Evolutionary conservation across 495 filamentous ascomycete species (phyloP).

Genomic region (Poronia punctata): DNA sequence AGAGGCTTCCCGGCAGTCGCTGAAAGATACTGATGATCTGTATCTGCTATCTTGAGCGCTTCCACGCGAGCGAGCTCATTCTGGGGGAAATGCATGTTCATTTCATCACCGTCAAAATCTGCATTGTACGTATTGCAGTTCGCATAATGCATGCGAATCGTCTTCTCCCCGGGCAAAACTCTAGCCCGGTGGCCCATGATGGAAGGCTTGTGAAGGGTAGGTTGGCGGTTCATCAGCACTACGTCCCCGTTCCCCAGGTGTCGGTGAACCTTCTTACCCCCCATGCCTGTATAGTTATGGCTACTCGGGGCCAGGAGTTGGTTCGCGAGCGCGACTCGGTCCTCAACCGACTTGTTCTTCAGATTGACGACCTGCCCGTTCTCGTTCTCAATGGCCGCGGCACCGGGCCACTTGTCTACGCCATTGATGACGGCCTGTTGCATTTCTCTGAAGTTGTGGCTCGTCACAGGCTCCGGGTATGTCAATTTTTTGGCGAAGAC

Average conservation of each 20-base stretch:
- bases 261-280: slow-evolving; percentile 94
- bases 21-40: slow-evolving; percentile 94
- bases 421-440: slow-evolving; percentile 97
- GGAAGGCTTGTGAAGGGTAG: slow-evolving; percentile 99
- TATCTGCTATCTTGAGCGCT: slow-evolving; percentile 85
- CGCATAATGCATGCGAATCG: slow-evolving; percentile 98
- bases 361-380: slow-evolving; percentile 86
- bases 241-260: slow-evolving; percentile 95
- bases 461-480: slow-evolving; percentile 94
- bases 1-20: slow-evolving; percentile 91
- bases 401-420: slow-evolving; percentile 87
- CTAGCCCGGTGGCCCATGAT: slow-evolving; percentile 97
- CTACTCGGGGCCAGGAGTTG: slow-evolving; percentile 85
- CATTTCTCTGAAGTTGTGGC: slow-evolving; percentile 91
- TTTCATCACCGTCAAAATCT: slow-evolving; percentile 99
- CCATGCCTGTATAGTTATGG: slow-evolving; percentile 62
- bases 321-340: slow-evolving; percentile 79
- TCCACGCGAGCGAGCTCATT: slow-evolving; percentile 91
- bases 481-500: slow-evolving; percentile 96
- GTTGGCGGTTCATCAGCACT: slow-evolving; percentile 98
- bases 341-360: slow-evolving; percentile 74
- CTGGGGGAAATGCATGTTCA: slow-evolving; percentile 99
- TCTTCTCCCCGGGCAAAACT: slow-evolving; percentile 88
- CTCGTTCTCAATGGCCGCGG: slow-evolving; percentile 90
- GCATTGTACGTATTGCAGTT: slow-evolving; percentile 99